Base-by-base conservation (phyloP, 768 basidiomycete genomes). In the Termitomyces sp. region DNA sequence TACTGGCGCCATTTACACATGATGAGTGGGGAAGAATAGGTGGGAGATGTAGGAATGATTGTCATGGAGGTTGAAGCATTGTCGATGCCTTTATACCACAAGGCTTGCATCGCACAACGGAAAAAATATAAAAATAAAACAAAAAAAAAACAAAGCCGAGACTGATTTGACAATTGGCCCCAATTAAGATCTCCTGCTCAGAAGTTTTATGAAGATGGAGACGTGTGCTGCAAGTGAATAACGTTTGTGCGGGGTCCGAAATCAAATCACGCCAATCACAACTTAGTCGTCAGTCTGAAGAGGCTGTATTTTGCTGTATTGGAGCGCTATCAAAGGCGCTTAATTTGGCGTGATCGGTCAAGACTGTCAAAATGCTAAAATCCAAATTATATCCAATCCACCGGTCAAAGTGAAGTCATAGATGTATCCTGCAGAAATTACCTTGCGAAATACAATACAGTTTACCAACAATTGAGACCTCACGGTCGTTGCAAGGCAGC, bases 1-100 rank as follows among this genome's bases (percentile, higher is more conserved):
- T 64, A 91, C 90, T 88, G 86, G 78, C 88, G 83, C 81, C 80
- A 86, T 72, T 77, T 81, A 71, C 90, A 92, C 90, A 92, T 91
- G 63, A 62, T 68, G 65, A 65, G 48, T 50, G 40, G 61, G 54
- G 65, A 32, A 45, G 55, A 32, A 17, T 63, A 60, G 66, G 68
- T 65, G 65, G 65, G 62, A 63, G 66, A 67, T 65, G 61, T 63
- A 60, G 51, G 56, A 38, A 32, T 37, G 46, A 48, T 48, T 53
- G 60, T 57, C 54, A 45, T 61, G 64, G 64, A 63, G 59, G 59
- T 57, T 56, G 57, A 38, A 59, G 38, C 32, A 5, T 43, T 48
- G 36, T 47, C 29, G 32, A 54, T 40, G 47, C 37, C 47, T 66
- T 66, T 63, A 66, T 66, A 66, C 38, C 34, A 20, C 51, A 58